Percentiles rank a stretch among this genome's conserved stretches.
phyloP scores from a whole-genome alignment of 129 eudicot genomes.

The Scalesia atractyloides region DNA sequence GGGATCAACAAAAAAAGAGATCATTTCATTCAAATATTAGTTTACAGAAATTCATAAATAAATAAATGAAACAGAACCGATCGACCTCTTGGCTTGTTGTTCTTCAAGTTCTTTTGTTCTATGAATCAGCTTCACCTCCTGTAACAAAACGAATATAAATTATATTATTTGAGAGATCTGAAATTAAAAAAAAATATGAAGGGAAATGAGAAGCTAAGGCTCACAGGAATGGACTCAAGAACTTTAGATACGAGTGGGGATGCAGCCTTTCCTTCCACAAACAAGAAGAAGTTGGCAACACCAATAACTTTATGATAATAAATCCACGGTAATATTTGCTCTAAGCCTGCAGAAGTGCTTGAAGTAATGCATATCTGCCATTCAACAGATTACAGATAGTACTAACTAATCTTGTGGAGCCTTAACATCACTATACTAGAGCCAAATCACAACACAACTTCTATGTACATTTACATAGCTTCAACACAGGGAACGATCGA shows the following conservation, averaged over 20 bases:
- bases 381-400: slow-evolving; percentile 10
- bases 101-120: slow-evolving; percentile 58
- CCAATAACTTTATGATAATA: slow-evolving; percentile 59
- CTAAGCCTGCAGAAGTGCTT: slow-evolving; percentile 66
- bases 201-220: slow-evolving; percentile 8
- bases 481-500: neutral
- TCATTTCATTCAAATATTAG: neutral
- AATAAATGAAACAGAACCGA: neutral
- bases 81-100: slow-evolving; percentile 60
- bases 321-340: slow-evolving; percentile 60
- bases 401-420: neutral
- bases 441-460: slow-evolving; percentile 5
- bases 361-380: slow-evolving; percentile 56
- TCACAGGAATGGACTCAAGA: slow-evolving; percentile 54
- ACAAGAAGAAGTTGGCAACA: slow-evolving; percentile 45
- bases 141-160: neutral
- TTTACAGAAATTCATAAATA: neutral
- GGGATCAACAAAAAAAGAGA: neutral
- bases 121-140: slow-evolving; percentile 45
- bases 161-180: neutral
- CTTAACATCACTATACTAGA: neutral
- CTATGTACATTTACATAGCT: neutral
- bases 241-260: slow-evolving; percentile 43
- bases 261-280: slow-evolving; percentile 66
- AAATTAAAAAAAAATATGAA: neutral